Base-by-base conservation (phyloP, 2,329 filamentous ascomycete genomes). In the Zalaria sp. region DNA sequence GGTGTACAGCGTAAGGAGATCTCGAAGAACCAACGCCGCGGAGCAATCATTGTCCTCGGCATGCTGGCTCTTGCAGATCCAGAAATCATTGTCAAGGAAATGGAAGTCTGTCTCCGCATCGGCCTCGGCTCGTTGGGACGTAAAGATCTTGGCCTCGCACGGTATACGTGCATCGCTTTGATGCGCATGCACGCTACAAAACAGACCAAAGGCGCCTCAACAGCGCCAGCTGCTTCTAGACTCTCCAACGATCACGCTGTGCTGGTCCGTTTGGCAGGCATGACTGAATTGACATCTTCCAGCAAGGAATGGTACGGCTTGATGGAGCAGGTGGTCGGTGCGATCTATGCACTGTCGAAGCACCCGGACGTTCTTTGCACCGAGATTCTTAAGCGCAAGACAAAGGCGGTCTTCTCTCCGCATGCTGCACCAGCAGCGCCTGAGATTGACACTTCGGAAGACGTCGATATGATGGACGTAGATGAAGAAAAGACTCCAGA, bases 51-150 rank as follows among this genome's bases (percentile, higher is more conserved):
- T 49, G 84, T 96, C 5, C 71, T 98, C 3, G 89, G 93, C 10
- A 98, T 98, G 93, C 73, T 98, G 41, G 88, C 89, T 4, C 79
- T 91, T 2, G 91, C 93, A 2, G 86, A 84, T 47, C 87, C 89
- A 0, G 84, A 94, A 49, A 91, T 98, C 46, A 85, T 93, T 2
- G 82, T 95, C 9, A 85, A 83, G 45, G 89, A 98, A 60, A 93
- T 96, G 67, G 89, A 96, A 61, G 82, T 83, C 0, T 94, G 95
- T 75, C 69, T 98, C 11, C 77, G 84, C 8, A 93, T 93, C 39
- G 91, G 91, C 10, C 73, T 98, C 5, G 89, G 89, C 25, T 64
- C 73, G 8, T 73, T 88, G 43, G 93, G 91, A 35, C 77, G 82
- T 51, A 72, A 75, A 28, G 91, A 98, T 55, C 73, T 96, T 38